These are phyloP conservation scores for Populus ilicifolia DNA, from an alignment of 345 rosid genomes.

Conservation along the genomic window DNA sequence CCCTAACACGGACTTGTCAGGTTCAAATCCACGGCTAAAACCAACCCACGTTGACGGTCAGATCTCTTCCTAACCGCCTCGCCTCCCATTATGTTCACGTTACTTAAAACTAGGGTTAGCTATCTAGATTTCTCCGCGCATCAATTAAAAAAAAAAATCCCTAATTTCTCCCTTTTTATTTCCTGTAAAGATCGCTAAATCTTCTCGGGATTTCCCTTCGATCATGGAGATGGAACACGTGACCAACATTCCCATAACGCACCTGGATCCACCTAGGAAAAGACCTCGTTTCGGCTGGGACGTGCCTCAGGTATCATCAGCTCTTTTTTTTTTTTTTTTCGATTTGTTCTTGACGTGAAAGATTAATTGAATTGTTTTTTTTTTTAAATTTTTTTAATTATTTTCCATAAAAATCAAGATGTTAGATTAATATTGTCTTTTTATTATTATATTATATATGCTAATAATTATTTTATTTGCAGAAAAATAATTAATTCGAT, in stretches of 20 bases:
- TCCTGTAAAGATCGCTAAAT: background rate
- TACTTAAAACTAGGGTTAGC: constrained; percentile 48
- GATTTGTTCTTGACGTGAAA: background rate
- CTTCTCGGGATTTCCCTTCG: constrained; percentile 8
- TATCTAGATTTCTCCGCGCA: no score
- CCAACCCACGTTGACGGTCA: constrained; percentile 48
- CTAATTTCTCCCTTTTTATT: background rate
- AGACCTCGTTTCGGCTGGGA: constrained; percentile 94
- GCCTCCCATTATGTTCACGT: constrained; percentile 2
- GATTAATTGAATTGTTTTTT: background rate
- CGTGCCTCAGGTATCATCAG: constrained; percentile 49
- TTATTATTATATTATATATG: background rate
- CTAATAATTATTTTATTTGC: no score
- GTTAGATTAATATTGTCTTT: background rate
- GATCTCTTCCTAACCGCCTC: constrained; percentile 29
- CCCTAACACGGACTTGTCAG: background rate
- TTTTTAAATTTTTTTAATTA: background rate
- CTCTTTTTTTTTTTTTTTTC: background rate
- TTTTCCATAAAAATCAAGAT: background rate
- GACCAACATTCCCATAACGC: constrained; percentile 59
- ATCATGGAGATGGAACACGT: constrained; percentile 89
- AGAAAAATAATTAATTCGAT: no score
- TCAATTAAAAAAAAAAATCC: background rate
- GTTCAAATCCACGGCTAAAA: constrained; percentile 14
- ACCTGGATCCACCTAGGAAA: constrained; percentile 79